Evolutionary conservation across 305 asterid species (phyloP), one percentile per base, ranked within the genome.

Genomic region (Stenogyne calaminthoides): DNA sequence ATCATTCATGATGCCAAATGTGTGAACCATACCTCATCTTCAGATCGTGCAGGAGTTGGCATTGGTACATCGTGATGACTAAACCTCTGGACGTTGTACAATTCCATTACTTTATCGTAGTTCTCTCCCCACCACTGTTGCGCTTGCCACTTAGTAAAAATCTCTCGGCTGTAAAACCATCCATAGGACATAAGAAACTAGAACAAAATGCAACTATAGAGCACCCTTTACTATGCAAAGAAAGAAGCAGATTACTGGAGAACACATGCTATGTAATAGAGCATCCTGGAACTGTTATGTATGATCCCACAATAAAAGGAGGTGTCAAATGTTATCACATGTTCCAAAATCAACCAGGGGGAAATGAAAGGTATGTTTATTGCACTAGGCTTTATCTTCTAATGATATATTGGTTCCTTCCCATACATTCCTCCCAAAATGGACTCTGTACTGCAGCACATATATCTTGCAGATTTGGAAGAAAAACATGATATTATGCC

Each of bases 71-170:
- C 85, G 51, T 79, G 88, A 59, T 69, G 85, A 73, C 84, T 86
- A 76, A 87, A 85, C 67, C 84, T 81, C 84, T 84, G 89, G 76
- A 93, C 96, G 63, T 93, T 93, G 88, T 93, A 89, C 63, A 93
- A 74, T 77, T 93, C 98, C 89, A 89, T 84, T 18, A 93, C 95
- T 75, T 83, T 93, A 72, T 93, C 97, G 64, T 80, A 80, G 84
- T 93, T 93, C 78, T 91, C 97, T 2, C 83, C 85, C 98, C 98
- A 93, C 98, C 97, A 89, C 55, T 76, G 74, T 78, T 91, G 98
- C 71, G 97, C 98, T 82, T 88, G 92, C 90, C 93, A 84, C 83
- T 91, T 93, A 82, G 86, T 88, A 77, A 91, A 93, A 77, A 91
- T 80, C 68, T 93, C 98, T 69, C 96, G 98, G 77, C 98, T 93